These are phyloP conservation scores for Thalia dealbata DNA, from an alignment of 176 grass and related monocot genomes.

Conservation along the genomic window DNA sequence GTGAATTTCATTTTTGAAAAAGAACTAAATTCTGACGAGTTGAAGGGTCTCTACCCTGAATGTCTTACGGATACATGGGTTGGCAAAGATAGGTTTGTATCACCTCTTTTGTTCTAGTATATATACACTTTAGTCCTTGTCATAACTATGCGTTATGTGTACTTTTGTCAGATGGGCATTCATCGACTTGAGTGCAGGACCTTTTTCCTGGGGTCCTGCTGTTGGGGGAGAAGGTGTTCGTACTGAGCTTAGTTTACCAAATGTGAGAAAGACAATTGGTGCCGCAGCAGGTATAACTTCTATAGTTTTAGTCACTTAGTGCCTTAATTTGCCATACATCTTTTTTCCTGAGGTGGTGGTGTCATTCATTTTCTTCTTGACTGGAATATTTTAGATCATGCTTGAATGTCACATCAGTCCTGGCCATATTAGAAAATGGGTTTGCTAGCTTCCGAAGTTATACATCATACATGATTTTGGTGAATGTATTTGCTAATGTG, in stretches of 20 bases:
- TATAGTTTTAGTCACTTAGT: not conserved
- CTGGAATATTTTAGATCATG: not conserved
- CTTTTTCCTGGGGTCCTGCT: conserved; percentile 90
- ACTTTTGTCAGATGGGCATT: conserved; percentile 68
- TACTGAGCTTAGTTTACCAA: conserved; percentile 86
- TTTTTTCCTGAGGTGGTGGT: not conserved
- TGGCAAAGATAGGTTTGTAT: conserved; percentile 51
- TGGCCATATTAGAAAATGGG: not conserved
- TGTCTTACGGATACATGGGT: conserved; percentile 98
- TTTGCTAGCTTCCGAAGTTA: not conserved
- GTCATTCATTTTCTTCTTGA: not conserved
- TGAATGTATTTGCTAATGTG: not conserved
- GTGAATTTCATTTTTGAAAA: conserved; percentile 49
- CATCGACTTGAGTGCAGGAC: conserved; percentile 90
- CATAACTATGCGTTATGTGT: not conserved
- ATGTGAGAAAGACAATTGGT: conserved; percentile 69
- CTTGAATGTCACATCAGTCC: not conserved
- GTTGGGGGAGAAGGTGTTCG: conserved; percentile 95
- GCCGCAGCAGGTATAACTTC: conserved; percentile 51
- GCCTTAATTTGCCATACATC: not conserved
- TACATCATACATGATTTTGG: not conserved
- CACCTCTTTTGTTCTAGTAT: conserved; percentile 9
- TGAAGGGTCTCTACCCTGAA: conserved; percentile 71
- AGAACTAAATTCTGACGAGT: conserved; percentile 51
- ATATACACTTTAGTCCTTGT: not conserved